Base-by-base conservation (phyloP, 352 stramenopile species). In the Globisporangium parvum region DNA sequence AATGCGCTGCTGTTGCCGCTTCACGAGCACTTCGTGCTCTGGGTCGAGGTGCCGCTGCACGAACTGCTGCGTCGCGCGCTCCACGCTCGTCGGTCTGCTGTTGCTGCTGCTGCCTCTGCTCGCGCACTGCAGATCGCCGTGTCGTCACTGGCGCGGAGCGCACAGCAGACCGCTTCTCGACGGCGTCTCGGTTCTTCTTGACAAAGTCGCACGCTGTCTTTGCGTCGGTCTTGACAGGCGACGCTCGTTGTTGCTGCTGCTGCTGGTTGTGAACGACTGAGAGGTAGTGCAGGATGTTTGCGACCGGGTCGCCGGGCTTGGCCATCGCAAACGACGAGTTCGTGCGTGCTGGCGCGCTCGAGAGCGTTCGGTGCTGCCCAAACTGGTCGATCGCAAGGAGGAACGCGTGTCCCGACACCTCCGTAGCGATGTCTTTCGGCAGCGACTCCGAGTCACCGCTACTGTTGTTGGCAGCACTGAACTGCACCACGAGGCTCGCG, bases 1-100 rank as follows among this genome's bases (percentile, higher is more conserved):
- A 28, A 89, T 76, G 23, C 76, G 74, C 54, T 85, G 68, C 20
- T 75, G 71, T 40, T 87, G 73, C 1, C 76, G 72, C 35, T 69
- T 47, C 18, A 66, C 46, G 28, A 75, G 42, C 40, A 71, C 52
- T 6, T 75, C 67, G 20, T 39, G 26, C 40, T 55, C 41, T 12
- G 59, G 53, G 14, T 52, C 26, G 18, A 58, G 26, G 20, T 59
- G 53, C 0, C 55, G 47, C 47, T 61, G 52, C 12, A 61, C 17
- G 28, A 61, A 65, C 15, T 39, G 35, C 12, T 45, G 17, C 33
- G 49, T 60, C 2, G 53, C 47, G 35, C 20, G 8, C 17, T 21
- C 49, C 57, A 11, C 52, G 53, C 14, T 33, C 41, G 20, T 55
- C 17, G 15, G 48, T 18, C 6, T 65, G 23, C 8, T 53, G n/a